Evolutionary conservation across 176 grass and related monocot species (phyloP).

Genomic region (Rhipidocladum racemiflorum): DNA sequence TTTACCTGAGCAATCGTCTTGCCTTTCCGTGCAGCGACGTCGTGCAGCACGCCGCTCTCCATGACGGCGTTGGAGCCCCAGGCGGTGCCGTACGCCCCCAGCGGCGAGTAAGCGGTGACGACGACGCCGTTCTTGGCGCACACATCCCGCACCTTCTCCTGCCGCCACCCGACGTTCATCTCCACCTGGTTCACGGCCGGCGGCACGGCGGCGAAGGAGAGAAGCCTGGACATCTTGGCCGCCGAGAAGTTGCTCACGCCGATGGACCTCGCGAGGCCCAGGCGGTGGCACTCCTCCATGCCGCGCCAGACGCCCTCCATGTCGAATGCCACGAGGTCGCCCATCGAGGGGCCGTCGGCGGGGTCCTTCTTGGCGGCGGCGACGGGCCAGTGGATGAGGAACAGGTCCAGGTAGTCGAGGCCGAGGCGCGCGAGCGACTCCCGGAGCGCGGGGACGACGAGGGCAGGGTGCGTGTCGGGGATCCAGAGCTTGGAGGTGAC

Average conservation of each 20-base stretch:
- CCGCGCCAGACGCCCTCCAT: conserved; percentile 66
- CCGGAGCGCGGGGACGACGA: conserved; percentile 54
- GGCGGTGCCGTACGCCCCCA: conserved; percentile 34
- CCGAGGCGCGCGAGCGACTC: conserved; percentile 49
- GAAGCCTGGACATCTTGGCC: conserved; percentile 46
- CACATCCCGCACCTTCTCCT: conserved; percentile 57
- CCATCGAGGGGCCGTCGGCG: not conserved
- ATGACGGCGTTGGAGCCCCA: conserved; percentile 63
- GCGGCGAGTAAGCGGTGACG: conserved; percentile 54
- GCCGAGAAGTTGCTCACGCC: conserved; percentile 83
- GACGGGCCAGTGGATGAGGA: conserved; percentile 72
- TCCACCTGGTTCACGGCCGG: conserved; percentile 89
- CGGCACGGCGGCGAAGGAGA: conserved; percentile 47
- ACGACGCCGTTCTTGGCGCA: conserved; percentile 48
- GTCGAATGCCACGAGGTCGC: conserved; percentile 44
- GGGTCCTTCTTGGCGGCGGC: not conserved
- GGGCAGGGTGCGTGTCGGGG: conserved; percentile 25
- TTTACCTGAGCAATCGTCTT: conserved; percentile 68
- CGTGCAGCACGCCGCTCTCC: conserved; percentile 44
- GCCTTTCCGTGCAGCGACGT: conserved; percentile 41
- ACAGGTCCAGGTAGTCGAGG: conserved; percentile 69
- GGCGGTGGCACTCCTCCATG: conserved; percentile 82
- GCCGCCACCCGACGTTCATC: conserved; percentile 61
- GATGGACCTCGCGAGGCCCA: conserved; percentile 58
- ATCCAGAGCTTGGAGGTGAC: conserved; percentile 61